Percentiles rank a stretch among this genome's conserved stretches.
Evolutionary conservation across 768 basidiomycete genomes (phyloP).

Genomic region (Tricholoma flavovirens): DNA sequence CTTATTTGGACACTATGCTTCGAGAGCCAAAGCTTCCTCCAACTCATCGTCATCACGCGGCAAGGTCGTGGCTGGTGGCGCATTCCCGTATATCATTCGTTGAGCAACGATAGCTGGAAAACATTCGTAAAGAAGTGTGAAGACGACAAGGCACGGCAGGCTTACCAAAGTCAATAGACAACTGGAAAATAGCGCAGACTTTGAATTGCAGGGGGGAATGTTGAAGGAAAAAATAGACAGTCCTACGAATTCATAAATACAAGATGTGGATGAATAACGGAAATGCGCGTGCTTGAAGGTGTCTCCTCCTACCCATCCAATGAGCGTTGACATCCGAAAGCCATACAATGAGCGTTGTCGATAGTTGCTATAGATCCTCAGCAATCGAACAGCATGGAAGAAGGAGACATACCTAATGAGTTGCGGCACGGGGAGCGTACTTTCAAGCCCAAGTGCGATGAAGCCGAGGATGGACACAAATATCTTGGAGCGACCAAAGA

Average conservation of each 20-base stretch:
- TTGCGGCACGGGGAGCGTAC: conserved; percentile 82
- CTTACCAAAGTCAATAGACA: conserved; percentile 74
- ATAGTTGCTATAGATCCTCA: conserved; percentile 53
- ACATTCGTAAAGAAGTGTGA: conserved; percentile 9
- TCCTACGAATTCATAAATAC: conserved; percentile 33
- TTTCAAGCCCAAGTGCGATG: conserved; percentile 75
- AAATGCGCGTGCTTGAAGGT: conserved; percentile 62
- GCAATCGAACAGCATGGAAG: background rate
- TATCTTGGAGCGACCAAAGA: conserved; percentile 56
- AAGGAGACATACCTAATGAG: conserved; percentile 53
- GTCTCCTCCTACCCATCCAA: conserved; percentile 84
- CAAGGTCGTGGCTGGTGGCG: conserved; percentile 49
- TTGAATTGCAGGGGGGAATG: conserved; percentile 75
- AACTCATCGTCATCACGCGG: conserved; percentile 61
- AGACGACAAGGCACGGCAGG: conserved; percentile 3
- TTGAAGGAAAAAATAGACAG: conserved; percentile 74
- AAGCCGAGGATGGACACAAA: conserved; percentile 69
- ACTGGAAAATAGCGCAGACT: conserved; percentile 77
- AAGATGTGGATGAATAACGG: background rate
- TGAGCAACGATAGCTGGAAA: conserved; percentile 64
- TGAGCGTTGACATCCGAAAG: conserved; percentile 74
- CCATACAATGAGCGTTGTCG: conserved; percentile 77
- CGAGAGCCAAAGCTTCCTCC: conserved; percentile 68
- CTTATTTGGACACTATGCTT: conserved; percentile 10
- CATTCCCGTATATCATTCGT: conserved; percentile 67